Conservation (phyloP, 1,284 basidiomycete species). For the Acaromyces ingoldii region DNA sequence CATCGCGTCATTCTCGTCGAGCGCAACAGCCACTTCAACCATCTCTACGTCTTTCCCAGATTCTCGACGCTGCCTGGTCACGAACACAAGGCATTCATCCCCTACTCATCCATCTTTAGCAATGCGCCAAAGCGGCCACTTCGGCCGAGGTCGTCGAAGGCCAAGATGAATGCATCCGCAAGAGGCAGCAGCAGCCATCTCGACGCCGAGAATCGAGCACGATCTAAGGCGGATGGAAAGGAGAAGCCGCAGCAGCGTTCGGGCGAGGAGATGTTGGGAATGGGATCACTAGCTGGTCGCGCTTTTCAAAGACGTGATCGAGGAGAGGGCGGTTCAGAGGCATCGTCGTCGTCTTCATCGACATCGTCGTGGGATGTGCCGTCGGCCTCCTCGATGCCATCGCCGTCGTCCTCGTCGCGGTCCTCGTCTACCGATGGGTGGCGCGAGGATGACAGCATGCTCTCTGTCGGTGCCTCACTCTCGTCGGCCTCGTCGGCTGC, state of each 20-base stretch:
- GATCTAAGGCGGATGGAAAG: too few relatives aligned
- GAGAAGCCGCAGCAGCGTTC: too few relatives aligned
- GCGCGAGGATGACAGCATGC: background rate
- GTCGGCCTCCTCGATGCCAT: background rate
- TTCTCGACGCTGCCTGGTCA: constrained; percentile 64
- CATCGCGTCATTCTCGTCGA: constrained; percentile 55
- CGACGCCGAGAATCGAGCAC: too few relatives aligned
- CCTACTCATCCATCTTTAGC: constrained; percentile 68
- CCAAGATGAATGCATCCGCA: background rate
- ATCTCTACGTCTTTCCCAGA: constrained; percentile 60
- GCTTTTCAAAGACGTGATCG: too few relatives aligned
- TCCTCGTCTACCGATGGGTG: background rate
- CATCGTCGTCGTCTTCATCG: background rate
- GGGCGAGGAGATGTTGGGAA: background rate
- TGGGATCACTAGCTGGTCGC: background rate
- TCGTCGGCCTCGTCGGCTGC: background rate
- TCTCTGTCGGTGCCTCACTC: too few relatives aligned
- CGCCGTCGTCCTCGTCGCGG: background rate
- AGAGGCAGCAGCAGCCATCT: background rate
- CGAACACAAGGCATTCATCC: constrained; percentile 67
- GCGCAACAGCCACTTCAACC: constrained; percentile 56
- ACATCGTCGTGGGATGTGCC: background rate
- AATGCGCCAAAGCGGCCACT: constrained; percentile 59
- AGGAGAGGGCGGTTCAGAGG: background rate
- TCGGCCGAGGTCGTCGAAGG: background rate